phyloP scores from a whole-genome alignment of 768 basidiomycete genomes.

The Pleurotus pulmonarius region DNA sequence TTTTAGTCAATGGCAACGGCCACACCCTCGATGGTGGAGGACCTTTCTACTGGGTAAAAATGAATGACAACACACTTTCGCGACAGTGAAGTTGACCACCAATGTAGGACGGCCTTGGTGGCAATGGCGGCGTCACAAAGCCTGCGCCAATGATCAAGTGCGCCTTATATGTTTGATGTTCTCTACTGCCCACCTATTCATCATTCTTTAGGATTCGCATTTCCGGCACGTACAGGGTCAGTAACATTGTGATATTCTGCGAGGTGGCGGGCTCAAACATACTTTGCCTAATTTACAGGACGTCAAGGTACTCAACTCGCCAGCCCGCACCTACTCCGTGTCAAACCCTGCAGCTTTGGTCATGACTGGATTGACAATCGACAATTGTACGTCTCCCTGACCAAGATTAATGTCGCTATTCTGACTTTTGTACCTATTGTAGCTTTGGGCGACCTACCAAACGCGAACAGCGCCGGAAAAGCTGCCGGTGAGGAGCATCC shows the following conservation, averaged over 20 bases:
- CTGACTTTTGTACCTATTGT: not conserved
- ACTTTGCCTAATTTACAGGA: slow-evolving; percentile 27
- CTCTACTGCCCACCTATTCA: not conserved
- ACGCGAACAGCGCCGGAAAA: slow-evolving; percentile 42
- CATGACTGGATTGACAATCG: slow-evolving; percentile 46
- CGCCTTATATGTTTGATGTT: not conserved
- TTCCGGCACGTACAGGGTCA: slow-evolving; percentile 30
- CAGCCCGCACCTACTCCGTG: slow-evolving; percentile 33
- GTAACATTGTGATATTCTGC: not conserved
- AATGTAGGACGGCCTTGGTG: slow-evolving; percentile 34
- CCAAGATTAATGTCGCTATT: too few relatives aligned
- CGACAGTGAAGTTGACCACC: not conserved
- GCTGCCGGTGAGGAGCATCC: slow-evolving; percentile 31
- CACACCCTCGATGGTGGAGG: slow-evolving; percentile 40
- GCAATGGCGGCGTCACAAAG: slow-evolving; percentile 33
- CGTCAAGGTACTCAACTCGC: slow-evolving; percentile 38
- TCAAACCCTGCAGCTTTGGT: slow-evolving; percentile 34
- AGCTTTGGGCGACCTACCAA: slow-evolving; percentile 52
- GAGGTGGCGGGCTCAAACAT: slow-evolving; percentile 5
- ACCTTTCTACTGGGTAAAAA: slow-evolving; percentile 36
- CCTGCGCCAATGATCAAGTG: slow-evolving; percentile 44
- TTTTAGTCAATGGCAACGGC: slow-evolving; percentile 37
- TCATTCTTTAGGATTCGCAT: slow-evolving; percentile 27
- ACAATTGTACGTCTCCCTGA: slow-evolving; percentile 43
- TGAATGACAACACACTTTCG: not conserved